Evolutionary conservation across 2,329 filamentous ascomycete genomes (phyloP), one percentile per base, ranked within the genome.

Genomic region (Allantophomopsis cytisporea): DNA sequence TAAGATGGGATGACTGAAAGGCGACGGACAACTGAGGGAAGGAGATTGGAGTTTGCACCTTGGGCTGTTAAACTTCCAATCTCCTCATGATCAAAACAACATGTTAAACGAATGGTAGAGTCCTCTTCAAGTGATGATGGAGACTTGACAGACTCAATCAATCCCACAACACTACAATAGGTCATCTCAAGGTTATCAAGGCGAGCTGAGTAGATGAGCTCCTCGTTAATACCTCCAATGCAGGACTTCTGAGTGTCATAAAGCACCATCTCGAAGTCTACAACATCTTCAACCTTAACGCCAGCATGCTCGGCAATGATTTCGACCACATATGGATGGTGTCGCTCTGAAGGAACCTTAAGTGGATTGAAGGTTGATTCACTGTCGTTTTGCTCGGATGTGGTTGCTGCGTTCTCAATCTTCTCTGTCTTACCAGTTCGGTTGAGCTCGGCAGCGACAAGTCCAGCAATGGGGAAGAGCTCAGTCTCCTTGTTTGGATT

Each of bases 181-280:
- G 89, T 93, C 84, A 94, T 94, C 62, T 85, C 84, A 13, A 95
- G 70, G 61, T 98, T 98, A 65, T 98, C 91, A 40, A 98, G 73
- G 35, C 91, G 80, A n/a, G 88, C 78, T 2, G 89, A 94, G 65
- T 89, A 95, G 63, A 98, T 84, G 57, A 98, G 83, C 61, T 98
- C 91, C 54, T 95, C 82, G 58, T 45, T 82, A 48, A 98, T 64
- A 30, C 91, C 91, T 43, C 91, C 91, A 13, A 98, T 73, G 55
- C 79, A 84, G 1, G 88, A 76, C 55, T 89, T 83, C 55, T 98
- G 91, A 8, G 87, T 93, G 59, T 98, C 91, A 61, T 94, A 98
- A 33, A 98, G 77, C n/a, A 95, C 76, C 52, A 95, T 75, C 64
- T 98, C 91, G 52, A 98, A 98, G 62, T 98, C 91, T 37, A 91